Conservation (phyloP, 2,329 filamentous ascomycete species). For the Sarocladium brachiariae region DNA sequence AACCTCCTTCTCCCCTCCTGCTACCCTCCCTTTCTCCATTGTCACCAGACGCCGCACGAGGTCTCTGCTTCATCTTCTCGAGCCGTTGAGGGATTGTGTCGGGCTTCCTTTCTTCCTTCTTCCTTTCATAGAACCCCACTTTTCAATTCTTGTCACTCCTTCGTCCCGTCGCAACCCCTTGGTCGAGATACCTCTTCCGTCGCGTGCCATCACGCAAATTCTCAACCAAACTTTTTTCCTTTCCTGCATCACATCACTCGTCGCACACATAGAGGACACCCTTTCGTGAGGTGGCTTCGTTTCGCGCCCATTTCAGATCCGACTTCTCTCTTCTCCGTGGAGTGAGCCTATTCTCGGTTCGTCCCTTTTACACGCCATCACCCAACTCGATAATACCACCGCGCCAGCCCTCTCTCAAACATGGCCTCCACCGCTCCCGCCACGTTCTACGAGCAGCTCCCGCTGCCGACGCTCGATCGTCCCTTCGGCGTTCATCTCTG, state of each 20-base stretch:
- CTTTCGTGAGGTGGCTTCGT: background rate
- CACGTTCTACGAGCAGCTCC: conserved; percentile 47
- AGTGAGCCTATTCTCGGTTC: background rate
- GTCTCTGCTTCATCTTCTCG: conserved; percentile 1
- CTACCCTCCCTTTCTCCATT: conserved; percentile 15
- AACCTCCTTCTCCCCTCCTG: conserved; percentile 8
- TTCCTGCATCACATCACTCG: background rate
- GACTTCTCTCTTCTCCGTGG: background rate
- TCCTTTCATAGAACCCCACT: conserved; percentile 16
- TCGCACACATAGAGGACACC: conserved; percentile 2
- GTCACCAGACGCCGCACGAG: conserved; percentile 5
- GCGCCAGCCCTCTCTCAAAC: background rate
- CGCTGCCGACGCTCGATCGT: conserved; percentile 77
- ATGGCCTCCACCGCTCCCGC: conserved; percentile 23
- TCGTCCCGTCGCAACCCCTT: conserved; percentile 13
- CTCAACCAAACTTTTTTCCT: background rate
- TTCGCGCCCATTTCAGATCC: background rate
- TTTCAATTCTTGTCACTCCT: conserved; percentile 31
- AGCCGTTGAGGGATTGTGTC: conserved; percentile 2
- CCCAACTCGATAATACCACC: background rate
- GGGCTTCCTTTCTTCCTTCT: conserved; percentile 20
- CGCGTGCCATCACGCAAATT: conserved; percentile 8
- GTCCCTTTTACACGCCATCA: background rate
- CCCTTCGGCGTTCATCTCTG: conserved; percentile 89
- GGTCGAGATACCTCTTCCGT: conserved; percentile 1